Conservation (phyloP, 257 asterid genomes). For the Marsdenia floribunda region DNA sequence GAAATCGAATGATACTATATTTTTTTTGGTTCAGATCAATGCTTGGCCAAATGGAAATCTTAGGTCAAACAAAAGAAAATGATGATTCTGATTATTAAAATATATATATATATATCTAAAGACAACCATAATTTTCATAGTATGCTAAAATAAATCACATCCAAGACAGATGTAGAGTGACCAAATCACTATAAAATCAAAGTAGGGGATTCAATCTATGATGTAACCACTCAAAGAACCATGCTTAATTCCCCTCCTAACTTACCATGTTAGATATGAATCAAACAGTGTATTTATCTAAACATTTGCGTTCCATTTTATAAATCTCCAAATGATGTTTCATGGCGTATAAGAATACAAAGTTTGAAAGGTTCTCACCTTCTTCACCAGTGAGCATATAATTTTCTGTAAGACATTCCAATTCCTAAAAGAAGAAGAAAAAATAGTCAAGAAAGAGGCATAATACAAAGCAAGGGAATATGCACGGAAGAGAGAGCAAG, state of each 20-base stretch:
- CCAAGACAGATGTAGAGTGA: neutral
- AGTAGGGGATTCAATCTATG: neutral
- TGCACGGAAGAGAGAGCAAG: neutral
- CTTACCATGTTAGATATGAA: neutral
- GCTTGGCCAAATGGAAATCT: too few relatives aligned
- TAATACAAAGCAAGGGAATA: neutral
- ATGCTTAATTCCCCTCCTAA: neutral
- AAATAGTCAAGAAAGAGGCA: slow-evolving; percentile 8
- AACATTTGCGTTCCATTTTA: neutral
- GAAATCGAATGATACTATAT: neutral
- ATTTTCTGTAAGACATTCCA: slow-evolving; percentile 91
- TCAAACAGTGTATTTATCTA: neutral
- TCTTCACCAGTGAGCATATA: slow-evolving; percentile 94
- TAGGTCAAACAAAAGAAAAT: too few relatives aligned
- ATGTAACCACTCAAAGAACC: neutral
- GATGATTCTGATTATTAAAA: too few relatives aligned
- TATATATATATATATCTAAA: too few relatives aligned
- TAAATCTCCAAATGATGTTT: neutral
- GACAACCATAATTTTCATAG: neutral
- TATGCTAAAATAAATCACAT: neutral
- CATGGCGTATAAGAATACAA: neutral
- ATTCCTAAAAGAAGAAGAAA: slow-evolving; percentile 58
- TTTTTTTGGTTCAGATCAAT: neutral
- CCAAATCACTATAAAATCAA: neutral
- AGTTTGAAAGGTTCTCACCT: slow-evolving; percentile 43